phyloP scores from a whole-genome alignment of 2,329 filamentous ascomycete species.

The Fusarium vanettenii region DNA sequence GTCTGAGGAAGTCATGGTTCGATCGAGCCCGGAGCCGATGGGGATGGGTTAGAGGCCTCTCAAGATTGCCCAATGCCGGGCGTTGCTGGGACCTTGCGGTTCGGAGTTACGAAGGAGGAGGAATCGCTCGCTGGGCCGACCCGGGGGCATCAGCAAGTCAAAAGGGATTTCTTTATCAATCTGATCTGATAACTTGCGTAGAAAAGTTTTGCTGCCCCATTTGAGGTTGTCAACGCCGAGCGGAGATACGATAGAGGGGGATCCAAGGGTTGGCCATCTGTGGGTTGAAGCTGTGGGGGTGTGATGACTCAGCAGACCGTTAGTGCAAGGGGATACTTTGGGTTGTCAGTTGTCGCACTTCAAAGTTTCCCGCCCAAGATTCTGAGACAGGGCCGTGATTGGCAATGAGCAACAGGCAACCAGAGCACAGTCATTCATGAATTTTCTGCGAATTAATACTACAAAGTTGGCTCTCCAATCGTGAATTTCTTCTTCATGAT shows the following conservation, averaged over 20 bases:
- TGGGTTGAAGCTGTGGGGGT: not conserved
- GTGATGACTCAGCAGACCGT: not conserved
- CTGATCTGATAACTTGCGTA: slow-evolving; percentile 52
- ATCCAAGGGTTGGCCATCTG: not conserved
- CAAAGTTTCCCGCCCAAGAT: not conserved
- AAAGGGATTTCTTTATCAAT: slow-evolving; percentile 53
- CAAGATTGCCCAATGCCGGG: slow-evolving; percentile 20
- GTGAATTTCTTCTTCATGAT: not conserved
- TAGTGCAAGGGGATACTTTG: not conserved
- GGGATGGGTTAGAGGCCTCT: slow-evolving; percentile 8
- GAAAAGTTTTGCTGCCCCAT: slow-evolving; percentile 40
- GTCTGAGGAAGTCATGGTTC: slow-evolving; percentile 45
- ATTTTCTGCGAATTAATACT: not conserved
- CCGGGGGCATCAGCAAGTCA: slow-evolving; percentile 45
- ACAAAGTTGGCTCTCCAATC: not conserved
- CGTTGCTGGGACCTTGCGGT: slow-evolving; percentile 34
- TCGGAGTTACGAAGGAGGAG: slow-evolving; percentile 52
- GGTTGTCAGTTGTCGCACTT: not conserved
- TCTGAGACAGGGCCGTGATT: not conserved
- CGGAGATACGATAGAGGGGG: slow-evolving; percentile 48
- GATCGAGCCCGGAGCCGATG: slow-evolving; percentile 4
- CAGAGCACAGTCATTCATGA: not conserved
- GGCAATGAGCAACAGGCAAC: not conserved
- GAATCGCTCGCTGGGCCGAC: slow-evolving; percentile 30
- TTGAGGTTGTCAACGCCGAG: slow-evolving; percentile 40